Evolutionary conservation across 2,329 filamentous ascomycete species (phyloP), one percentile per base, ranked within the genome.

Genomic region (Diaporthe sp.): DNA sequence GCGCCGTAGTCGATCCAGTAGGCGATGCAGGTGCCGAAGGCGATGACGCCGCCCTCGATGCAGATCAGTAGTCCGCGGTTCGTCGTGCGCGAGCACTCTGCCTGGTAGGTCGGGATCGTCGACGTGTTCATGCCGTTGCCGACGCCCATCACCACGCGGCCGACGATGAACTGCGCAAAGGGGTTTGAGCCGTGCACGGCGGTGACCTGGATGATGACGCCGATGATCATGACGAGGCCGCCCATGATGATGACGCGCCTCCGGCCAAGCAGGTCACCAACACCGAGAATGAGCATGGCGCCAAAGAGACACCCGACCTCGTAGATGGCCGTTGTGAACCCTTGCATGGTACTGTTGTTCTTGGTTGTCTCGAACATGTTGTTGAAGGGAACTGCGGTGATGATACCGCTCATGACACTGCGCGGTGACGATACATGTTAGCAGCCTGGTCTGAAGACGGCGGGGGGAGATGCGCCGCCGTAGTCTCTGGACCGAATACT

Each of bases 191-290:
- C 72, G 0, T 75, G 66, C 71, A 81, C 78, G 25, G 82, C 71
- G 22, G 85, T 84, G 47, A 89, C 82, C 78, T 93, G 92, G 50
- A 93, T 87, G 12, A 88, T 83, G 44, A 91, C 90, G 25, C 91
- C 91, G 13, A 91, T 71, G 12, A 91, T 86, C 87, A 93, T 90
- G 76, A 93, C 87, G 15, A 83, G 76, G 12, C 87, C 87, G 22
- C 91, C 91, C 1, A 84, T 25, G n/a, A 89, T 84, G 77, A 92
- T 89, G 70, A 91, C 90, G 2, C 87, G 88, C 51, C 88, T 81
- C 55, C 86, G 79, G 35, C 86, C 86, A 6, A 88, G 80, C 0
- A 85, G 72, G 75, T 93, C 91, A 39, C 91, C 91, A 12, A 89
- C 80, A 50, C 80, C 80, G 47, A 89, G 83, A 53, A 88, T 86